Evolutionary conservation across 345 rosid genomes (phyloP).

Genomic region (Salix purpurea): DNA sequence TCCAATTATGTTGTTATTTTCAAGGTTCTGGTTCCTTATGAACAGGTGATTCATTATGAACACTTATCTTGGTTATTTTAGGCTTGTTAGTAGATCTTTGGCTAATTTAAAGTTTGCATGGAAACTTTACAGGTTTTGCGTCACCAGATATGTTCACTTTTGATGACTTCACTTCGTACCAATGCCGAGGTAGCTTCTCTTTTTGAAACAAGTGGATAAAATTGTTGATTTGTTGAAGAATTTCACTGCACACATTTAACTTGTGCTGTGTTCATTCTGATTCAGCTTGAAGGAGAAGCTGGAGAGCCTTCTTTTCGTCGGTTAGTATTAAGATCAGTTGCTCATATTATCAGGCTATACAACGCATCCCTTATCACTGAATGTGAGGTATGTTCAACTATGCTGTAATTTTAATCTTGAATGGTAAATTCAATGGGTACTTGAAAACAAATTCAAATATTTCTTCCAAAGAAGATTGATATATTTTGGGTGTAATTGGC

Average conservation of each 20-base stretch:
- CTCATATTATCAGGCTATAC: conserved; percentile 85
- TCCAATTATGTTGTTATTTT: conserved; percentile 80
- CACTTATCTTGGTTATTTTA: conserved; percentile 7
- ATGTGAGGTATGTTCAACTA: conserved; percentile 63
- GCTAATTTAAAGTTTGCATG: conserved; percentile 28
- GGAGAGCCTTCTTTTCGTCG: conserved; percentile 97
- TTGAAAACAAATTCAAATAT: not conserved
- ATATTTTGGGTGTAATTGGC: not conserved
- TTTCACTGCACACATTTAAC: not conserved
- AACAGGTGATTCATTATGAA: conserved; percentile 54
- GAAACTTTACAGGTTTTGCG: conserved; percentile 67
- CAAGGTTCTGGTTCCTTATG: conserved; percentile 66
- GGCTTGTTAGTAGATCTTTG: conserved; percentile 21
- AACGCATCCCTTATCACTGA: conserved; percentile 92
- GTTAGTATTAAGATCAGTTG: conserved; percentile 92
- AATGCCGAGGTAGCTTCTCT: conserved; percentile 68
- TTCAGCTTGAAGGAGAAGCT: conserved; percentile 86
- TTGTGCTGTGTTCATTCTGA: conserved; percentile 20
- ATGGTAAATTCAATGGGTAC: not conserved
- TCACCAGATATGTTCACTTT: conserved; percentile 90
- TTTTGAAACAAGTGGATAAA: not conserved
- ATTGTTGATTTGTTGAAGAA: not conserved
- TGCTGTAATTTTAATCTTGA: conserved; percentile 7
- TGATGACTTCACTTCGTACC: conserved; percentile 94
- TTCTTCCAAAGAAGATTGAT: not conserved